Evolutionary conservation across 441 rosid genomes (phyloP), one percentile per base, ranked within the genome.

Genomic region (Biscutella laevigata): DNA sequence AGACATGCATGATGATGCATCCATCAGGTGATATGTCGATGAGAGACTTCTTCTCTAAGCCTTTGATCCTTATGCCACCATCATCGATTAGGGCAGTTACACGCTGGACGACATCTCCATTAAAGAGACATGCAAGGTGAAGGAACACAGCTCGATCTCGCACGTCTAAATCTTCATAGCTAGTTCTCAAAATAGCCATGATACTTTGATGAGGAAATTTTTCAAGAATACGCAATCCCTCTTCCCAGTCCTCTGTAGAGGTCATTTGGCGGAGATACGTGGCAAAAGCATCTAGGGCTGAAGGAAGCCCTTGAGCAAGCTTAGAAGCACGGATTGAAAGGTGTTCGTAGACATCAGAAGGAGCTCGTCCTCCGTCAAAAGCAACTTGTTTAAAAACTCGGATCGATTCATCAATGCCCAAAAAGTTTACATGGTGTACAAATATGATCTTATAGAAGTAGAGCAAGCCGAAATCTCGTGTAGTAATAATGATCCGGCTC

Each of bases 401-500:
- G 6, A 52, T 38, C n/a, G 74, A 25, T 24, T 74, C 56, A 10
- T 33, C 4, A 0, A n/a, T 21, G 2, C 4, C 19, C 25, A 66
- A 32, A 24, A 6, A 16, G 4, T 11, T 25, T 0, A 54, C 63
- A 8, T 44, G 37, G 39, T 72, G 13, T 44, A 40, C 6, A 1
- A 12, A 13, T 42, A 15, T 55, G 32, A 24, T 17, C 14, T 61
- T n/a, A 7, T 0, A 17, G 2, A 2, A 49, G 11, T 17, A 1
- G 22, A 77, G 57, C 36, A 74, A 25, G 22, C 69, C 54, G 0
- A 10, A 3, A 4, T 74, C 63, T 39, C 77, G 50, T 1, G 67
- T 60, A 4, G 82, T 67, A 12, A 77, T 52, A 4, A 77, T 69
- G 47, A 76, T 58, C 35, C 77, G 60, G 42, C 77, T 75, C 13